Evolutionary conservation across 2,329 filamentous ascomycete species (phyloP), one percentile per base, ranked within the genome.

Genomic region (Fusarium guadeloupense): DNA sequence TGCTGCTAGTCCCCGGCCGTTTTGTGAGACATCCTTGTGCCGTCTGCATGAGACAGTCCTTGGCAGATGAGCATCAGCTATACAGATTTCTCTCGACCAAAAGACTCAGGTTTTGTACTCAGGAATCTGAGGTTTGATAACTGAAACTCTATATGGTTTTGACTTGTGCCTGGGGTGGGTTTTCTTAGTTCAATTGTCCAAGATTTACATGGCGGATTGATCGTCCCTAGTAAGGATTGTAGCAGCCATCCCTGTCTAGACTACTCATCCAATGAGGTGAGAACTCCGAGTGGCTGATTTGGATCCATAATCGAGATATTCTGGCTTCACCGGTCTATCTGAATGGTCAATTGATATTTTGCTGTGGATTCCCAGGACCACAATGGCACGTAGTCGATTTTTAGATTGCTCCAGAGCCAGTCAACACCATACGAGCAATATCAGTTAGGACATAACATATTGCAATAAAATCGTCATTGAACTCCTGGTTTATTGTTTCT

Each of bases 281-380:
- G n/a, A 19, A 16, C 17, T 0, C 4, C 41, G 3, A 26, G 23
- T 33, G 46, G 23, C 13, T 20, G 21, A 9, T n/a, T 12, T 25
- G 35, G 46, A 53, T 38, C 61, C 61, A 64, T 37, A 50, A 19
- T 46, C 23, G 31, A 35, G 40, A 46, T 52, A 20, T 62, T 47
- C 56, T 58, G 45, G 10, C 9, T 48, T 64, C 56, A 34, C 61
- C 61, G 61, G 56, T 49, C 25, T n/a, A 58, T 37, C 6, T 64
- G 31, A 52, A 35, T 58, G 58, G 49, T 42, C 50, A 26, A 25
- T 43, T 17, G 14, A 34, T 9, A 46, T 34, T 31, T 10, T 35
- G 5, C 5, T 41, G 55, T 41, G 33, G 48, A 25, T 33, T 53
- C 30, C n/a, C 30, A 5, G 10, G 13, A 17, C 17, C 17, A 17